Percentiles rank a stretch among this genome's conserved stretches.
phyloP scores from a whole-genome alignment of 2,329 filamentous ascomycete species.

The Arthrobotrys iridis region DNA sequence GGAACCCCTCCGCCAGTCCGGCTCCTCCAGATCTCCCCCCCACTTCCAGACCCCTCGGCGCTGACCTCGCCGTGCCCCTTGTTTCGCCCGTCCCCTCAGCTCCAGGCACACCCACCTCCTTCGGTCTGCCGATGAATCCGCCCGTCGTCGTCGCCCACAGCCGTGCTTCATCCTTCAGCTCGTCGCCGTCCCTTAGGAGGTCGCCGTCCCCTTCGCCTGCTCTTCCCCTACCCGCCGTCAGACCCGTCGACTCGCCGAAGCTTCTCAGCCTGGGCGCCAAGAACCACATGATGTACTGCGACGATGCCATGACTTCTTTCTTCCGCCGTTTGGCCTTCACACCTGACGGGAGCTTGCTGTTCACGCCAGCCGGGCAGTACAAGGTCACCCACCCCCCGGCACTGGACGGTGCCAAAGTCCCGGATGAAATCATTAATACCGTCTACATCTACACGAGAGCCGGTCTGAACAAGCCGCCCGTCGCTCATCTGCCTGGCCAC shows the following conservation, averaged over 20 bases:
- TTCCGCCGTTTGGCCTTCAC: constrained; percentile 94
- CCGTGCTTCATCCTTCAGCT: constrained; percentile 89
- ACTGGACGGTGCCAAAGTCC: constrained; percentile 74
- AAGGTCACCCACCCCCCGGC: constrained; percentile 78
- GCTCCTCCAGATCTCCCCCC: constrained; percentile 81
- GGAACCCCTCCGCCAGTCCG: constrained; percentile 90
- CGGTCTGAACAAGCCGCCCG: constrained; percentile 94
- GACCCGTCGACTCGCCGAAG: constrained; percentile 91
- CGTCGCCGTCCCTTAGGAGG: constrained; percentile 78
- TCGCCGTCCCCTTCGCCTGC: constrained; percentile 94
- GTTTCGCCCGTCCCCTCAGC: constrained; percentile 90
- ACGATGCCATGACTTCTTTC: constrained; percentile 96
- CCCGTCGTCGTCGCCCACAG: constrained; percentile 85
- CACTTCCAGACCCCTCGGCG: constrained; percentile 68
- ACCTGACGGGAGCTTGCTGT: constrained; percentile 89
- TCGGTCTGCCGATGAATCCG: constrained; percentile 94
- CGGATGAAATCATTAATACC: constrained; percentile 91
- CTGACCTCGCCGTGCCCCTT: constrained; percentile 67
- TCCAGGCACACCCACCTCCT: constrained; percentile 89
- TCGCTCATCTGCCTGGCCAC: constrained; percentile 93
- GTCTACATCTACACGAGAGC: constrained; percentile 98
- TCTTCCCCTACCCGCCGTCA: constrained; percentile 91
- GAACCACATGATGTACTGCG: constrained; percentile 91
- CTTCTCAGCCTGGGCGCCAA: constrained; percentile 75
- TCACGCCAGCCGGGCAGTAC: constrained; percentile 95